Evolutionary conservation across 2,329 filamentous ascomycete species (phyloP), one percentile per base, ranked within the genome.

Genomic region (Scolecobasidium constrictum): DNA sequence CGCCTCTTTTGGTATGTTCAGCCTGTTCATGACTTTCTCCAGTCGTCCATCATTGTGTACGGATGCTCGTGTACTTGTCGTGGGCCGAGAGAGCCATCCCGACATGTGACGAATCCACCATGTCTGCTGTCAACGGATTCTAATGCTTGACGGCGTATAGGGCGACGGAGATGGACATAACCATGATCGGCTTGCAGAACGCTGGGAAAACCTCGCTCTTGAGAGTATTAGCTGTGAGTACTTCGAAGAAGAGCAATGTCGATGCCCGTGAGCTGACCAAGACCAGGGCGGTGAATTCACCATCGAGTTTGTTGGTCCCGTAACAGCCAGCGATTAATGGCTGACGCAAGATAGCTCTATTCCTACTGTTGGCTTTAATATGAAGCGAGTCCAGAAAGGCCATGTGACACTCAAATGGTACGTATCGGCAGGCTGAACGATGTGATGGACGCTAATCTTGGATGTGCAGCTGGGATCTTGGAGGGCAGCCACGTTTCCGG

Each of bases 111-210:
- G 31, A 38, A 39, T 5, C 6, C 19, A 39, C 17, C 9, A 11
- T 16, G 21, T 12, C 31, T n/a, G 23, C 36, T 41, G 37, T n/a
- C n/a, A n/a, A n/a, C n/a, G n/a, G n/a, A 38, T 26, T 19, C 17
- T 44, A 28, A n/a, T 36, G 5, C 20, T 16, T 23, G 39, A 12
- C 22, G 42, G 45, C 48, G 41, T 51, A 20, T 48, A 95, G 90
- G 92, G 87, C 90, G 53, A 94, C 88, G 52, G 92, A 98, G 71
- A 95, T 98, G 88, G 92, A 98, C 67, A 90, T 98, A 61, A 96
- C 92, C 53, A 94, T 98, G 83, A 90, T 98, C 62, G 92, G 92
- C 18, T 70, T 98, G 59, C 92, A 98, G 62, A 96, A 96, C 68
- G 92, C 92, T 46, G 92, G 92, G 58, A 98, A 98, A 70, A 96